Conservation (phyloP, 805 yeast species). For the Myxozyma neglecta region DNA sequence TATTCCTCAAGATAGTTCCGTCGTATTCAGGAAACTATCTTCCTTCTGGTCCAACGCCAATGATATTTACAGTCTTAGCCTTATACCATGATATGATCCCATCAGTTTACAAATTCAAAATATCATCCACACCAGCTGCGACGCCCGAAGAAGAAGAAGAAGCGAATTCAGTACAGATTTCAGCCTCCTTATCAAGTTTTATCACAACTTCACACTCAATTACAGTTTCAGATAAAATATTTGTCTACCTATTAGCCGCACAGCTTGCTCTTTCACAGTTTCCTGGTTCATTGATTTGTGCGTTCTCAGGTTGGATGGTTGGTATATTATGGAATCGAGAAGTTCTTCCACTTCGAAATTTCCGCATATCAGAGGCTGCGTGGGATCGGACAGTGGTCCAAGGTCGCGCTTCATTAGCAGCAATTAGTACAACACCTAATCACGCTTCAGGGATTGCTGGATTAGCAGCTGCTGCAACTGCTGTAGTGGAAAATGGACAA, state of each 20-base stretch:
- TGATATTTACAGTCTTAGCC: conserved; percentile 42
- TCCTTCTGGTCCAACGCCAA: conserved; percentile 42
- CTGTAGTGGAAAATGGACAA: background rate
- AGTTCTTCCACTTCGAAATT: conserved; percentile 43
- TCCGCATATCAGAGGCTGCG: conserved; percentile 43
- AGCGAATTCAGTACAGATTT: background rate
- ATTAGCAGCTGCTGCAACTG: conserved; percentile 9
- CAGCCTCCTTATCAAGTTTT: background rate
- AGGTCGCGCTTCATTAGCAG: conserved; percentile 12
- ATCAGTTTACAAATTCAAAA: conserved; percentile 44
- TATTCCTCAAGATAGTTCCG: conserved; percentile 26
- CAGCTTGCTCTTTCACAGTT: conserved; percentile 42
- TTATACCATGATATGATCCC: conserved; percentile 45
- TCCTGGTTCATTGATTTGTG: conserved; percentile 37
- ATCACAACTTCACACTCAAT: conserved; percentile 8
- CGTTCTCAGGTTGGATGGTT: conserved; percentile 42
- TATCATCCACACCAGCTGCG: conserved; percentile 23
- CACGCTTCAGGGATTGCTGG: conserved; percentile 12
- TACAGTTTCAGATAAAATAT: conserved; percentile 42
- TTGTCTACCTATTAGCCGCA: conserved; percentile 40
- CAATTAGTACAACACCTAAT: conserved; percentile 11
- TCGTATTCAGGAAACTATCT: conserved; percentile 31
- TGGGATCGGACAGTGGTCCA: conserved; percentile 18
- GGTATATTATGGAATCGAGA: conserved; percentile 43
- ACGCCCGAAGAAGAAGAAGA: background rate